phyloP scores from a whole-genome alignment of 2,329 filamentous ascomycete species.

The Curvularia spicifera region DNA sequence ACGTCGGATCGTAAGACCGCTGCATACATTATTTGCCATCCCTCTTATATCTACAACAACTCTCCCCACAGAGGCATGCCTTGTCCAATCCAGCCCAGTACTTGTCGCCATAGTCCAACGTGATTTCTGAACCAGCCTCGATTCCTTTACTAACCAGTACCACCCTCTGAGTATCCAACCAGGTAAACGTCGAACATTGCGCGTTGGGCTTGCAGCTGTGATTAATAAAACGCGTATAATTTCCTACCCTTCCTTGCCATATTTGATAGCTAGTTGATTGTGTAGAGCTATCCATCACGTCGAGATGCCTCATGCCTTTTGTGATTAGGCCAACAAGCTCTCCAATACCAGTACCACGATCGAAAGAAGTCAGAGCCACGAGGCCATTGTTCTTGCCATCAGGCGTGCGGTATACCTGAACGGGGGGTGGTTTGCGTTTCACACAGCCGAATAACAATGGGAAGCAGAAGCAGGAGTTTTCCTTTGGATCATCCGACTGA shows the following conservation, averaged over 20 bases:
- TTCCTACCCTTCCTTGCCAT: slow-evolving; percentile 63
- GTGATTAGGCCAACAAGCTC: slow-evolving; percentile 65
- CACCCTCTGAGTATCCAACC: slow-evolving; percentile 62
- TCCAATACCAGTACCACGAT: slow-evolving; percentile 60
- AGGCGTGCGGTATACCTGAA: slow-evolving; percentile 61
- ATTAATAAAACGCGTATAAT: slow-evolving; percentile 66
- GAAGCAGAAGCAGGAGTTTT: slow-evolving; percentile 62
- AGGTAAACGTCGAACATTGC: slow-evolving; percentile 64
- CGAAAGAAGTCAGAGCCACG: slow-evolving; percentile 55
- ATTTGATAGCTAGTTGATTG: slow-evolving; percentile 65
- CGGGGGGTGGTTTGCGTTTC: slow-evolving; percentile 50
- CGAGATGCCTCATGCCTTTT: slow-evolving; percentile 58
- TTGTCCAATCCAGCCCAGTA: slow-evolving; percentile 65
- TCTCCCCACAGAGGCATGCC: slow-evolving; percentile 61
- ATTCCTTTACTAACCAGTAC: slow-evolving; percentile 64
- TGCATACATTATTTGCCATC: background rate
- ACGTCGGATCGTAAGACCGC: background rate
- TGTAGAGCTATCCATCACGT: slow-evolving; percentile 61
- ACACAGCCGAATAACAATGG: slow-evolving; percentile 59
- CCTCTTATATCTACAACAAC: slow-evolving; percentile 57
- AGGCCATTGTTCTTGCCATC: slow-evolving; percentile 64
- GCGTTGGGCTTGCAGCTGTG: slow-evolving; percentile 65
- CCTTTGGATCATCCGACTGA: slow-evolving; percentile 58
- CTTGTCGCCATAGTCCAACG: slow-evolving; percentile 64
- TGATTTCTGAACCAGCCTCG: slow-evolving; percentile 61